Evolutionary conservation across 2,329 filamentous ascomycete species (phyloP).

Genomic region (Xylariaceae sp.): DNA sequence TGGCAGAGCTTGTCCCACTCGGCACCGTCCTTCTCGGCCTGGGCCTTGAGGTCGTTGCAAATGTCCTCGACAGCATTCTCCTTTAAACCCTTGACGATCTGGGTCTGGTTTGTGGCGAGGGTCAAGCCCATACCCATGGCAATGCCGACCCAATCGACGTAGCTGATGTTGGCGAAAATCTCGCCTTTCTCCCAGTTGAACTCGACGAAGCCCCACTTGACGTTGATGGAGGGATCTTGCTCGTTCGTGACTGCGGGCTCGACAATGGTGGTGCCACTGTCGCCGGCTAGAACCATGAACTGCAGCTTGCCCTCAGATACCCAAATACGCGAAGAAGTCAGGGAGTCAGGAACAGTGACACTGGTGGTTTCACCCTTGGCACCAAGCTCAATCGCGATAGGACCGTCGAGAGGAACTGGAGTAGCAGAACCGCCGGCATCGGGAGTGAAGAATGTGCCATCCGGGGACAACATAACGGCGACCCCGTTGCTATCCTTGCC

Average conservation of each 20-base stretch:
- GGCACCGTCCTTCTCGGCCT: slow-evolving; percentile 34
- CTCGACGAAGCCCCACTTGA: slow-evolving; percentile 48
- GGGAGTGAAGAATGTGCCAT: slow-evolving; percentile 38
- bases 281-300: slow-evolving; percentile 34
- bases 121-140: slow-evolving; percentile 45
- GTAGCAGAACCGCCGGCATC: slow-evolving; percentile 26
- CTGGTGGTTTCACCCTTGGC: slow-evolving; percentile 32
- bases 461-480: slow-evolving; percentile 35
- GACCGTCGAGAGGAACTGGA: slow-evolving; percentile 30
- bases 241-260: slow-evolving; percentile 43
- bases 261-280: slow-evolving; percentile 35
- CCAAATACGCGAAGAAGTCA: slow-evolving; percentile 38
- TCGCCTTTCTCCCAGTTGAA: slow-evolving; percentile 35
- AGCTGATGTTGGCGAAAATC: slow-evolving; percentile 45
- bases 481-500: slow-evolving; percentile 33
- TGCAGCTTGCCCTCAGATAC: slow-evolving; percentile 36
- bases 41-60: slow-evolving; percentile 36
- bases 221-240: slow-evolving; percentile 36
- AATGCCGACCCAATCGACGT: slow-evolving; percentile 47
- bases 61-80: slow-evolving; percentile 33
- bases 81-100: slow-evolving; percentile 37
- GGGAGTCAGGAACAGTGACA: slow-evolving; percentile 36
- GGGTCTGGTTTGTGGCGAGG: slow-evolving; percentile 31
- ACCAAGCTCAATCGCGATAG: slow-evolving; percentile 35
- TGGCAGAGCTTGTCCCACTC: slow-evolving; percentile 44